Percentiles rank a stretch among this genome's conserved stretches.
Conservation (phyloP, 805 yeast genomes). For the Sugiyamaella boreocaroliniensis region DNA sequence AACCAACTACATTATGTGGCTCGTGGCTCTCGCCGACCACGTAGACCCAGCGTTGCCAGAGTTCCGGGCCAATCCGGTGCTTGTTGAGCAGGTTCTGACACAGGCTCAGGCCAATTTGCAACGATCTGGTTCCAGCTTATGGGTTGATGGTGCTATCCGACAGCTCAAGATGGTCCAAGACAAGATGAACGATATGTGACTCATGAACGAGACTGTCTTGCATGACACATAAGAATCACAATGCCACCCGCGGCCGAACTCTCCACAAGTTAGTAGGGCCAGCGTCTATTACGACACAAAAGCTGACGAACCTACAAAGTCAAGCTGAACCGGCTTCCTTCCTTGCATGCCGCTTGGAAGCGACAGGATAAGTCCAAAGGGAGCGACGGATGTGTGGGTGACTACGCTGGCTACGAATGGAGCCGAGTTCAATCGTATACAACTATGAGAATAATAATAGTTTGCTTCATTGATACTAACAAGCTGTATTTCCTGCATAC, state of each 20-base stretch:
- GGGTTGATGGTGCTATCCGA: background rate
- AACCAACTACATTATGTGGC: slow-evolving; percentile 1
- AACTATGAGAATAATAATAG: background rate
- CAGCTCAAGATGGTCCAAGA: background rate
- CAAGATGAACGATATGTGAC: background rate
- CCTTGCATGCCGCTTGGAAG: too few relatives aligned
- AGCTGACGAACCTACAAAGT: too few relatives aligned
- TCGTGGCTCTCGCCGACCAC: background rate
- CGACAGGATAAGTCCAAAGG: too few relatives aligned
- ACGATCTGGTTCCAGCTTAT: background rate
- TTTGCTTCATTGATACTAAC: background rate
- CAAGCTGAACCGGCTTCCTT: too few relatives aligned
- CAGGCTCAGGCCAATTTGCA: slow-evolving; percentile 8
- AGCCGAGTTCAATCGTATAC: background rate
- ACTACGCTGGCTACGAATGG: too few relatives aligned
- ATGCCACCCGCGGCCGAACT: too few relatives aligned
- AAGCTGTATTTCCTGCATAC: background rate
- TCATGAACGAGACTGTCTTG: too few relatives aligned
- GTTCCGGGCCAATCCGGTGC: slow-evolving; percentile 1
- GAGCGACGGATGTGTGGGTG: too few relatives aligned
- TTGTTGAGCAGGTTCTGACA: slow-evolving; percentile 11
- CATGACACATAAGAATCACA: too few relatives aligned
- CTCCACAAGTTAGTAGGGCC: too few relatives aligned
- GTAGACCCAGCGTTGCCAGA: background rate
- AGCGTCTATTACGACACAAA: too few relatives aligned